Conservation (phyloP, 331 rosid species). For the Saraca asoca region DNA sequence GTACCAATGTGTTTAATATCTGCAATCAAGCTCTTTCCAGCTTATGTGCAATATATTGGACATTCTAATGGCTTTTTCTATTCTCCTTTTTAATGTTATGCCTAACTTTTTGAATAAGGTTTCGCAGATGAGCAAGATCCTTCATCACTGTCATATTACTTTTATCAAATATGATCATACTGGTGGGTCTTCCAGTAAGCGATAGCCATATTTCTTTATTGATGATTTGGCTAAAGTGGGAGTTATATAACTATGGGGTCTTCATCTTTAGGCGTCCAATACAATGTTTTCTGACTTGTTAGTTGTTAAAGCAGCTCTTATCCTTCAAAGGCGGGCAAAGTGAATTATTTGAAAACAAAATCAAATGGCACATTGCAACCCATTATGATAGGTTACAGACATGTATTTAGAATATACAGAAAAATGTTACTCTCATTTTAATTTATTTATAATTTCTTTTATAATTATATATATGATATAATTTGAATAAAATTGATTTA, state of each 20-base stretch:
- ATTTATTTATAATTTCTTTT: too few species aligned
- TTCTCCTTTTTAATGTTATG: conserved; percentile 18
- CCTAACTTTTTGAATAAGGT: background rate
- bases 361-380: conserved; percentile 8
- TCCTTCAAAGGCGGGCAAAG: conserved; percentile 38
- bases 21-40: conserved; percentile 3
- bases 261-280: conserved; percentile 30
- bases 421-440: too few species aligned
- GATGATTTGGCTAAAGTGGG: conserved; percentile 15
- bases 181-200: conserved; percentile 35
- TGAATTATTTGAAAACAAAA: conserved; percentile 8
- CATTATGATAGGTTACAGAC: background rate
- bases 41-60: conserved; percentile 11
- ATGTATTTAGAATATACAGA: too few species aligned
- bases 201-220: conserved; percentile 25
- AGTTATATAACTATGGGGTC: conserved; percentile 25
- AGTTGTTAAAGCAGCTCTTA: conserved; percentile 7
- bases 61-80: conserved; percentile 21
- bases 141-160: conserved; percentile 29
- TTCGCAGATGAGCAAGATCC: conserved; percentile 3
- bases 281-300: conserved; percentile 3
- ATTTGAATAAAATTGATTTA: too few species aligned
- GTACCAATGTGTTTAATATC: conserved; percentile 35
- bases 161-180: conserved; percentile 21
- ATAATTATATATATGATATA: too few species aligned